Evolutionary conservation across 768 basidiomycete species (phyloP), one percentile per base, ranked within the genome.

Genomic region (Lentinula lateritia): DNA sequence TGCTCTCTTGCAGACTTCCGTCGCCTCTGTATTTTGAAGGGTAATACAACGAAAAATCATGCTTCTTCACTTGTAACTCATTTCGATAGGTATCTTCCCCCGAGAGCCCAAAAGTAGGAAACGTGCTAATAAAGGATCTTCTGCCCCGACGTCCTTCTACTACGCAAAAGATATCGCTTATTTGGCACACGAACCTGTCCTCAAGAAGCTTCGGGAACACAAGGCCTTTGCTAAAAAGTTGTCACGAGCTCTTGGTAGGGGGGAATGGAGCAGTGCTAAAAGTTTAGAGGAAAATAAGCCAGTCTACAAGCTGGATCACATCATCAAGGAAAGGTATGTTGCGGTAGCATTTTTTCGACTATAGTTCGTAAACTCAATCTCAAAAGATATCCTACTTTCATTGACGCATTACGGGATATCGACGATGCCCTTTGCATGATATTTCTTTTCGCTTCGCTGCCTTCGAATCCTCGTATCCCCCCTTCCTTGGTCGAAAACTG

Each of bases 181-280:
- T 75, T 86, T 99, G 38, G 88, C 93, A 5, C 97, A 99, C 73
- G 97, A 99, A 71, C 97, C 97, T 1, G 87, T 98, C 10, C 80
- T 99, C 28, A 87, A 86, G 72, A 97, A 93, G 73, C 80, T 99
- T 55, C 80, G 97, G 69, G 95, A 98, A 72, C 97, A 99, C 78
- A 99, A 99, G 73, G 89, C 95, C 1, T 98, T 98, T 67, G 95
- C 97, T 2, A 98, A 98, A 77, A 97, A 97, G 75, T 83, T 99
- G 50, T 88, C 93, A 50, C 83, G 92, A 61, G 96, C 97, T 9
- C 79, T 99, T 45, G 97, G 96, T 23, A 80, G 95, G 60, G 90
- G 91, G 43, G 95, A 99, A 80, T 99, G 95, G 94, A 89, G 86
- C 60, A 87, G 86, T 62, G 97, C 97, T 3, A 97, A 96, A 75